Evolutionary conservation across 2,329 filamentous ascomycete species (phyloP), one percentile per base, ranked within the genome.

Genomic region (Colletotrichum navitas): DNA sequence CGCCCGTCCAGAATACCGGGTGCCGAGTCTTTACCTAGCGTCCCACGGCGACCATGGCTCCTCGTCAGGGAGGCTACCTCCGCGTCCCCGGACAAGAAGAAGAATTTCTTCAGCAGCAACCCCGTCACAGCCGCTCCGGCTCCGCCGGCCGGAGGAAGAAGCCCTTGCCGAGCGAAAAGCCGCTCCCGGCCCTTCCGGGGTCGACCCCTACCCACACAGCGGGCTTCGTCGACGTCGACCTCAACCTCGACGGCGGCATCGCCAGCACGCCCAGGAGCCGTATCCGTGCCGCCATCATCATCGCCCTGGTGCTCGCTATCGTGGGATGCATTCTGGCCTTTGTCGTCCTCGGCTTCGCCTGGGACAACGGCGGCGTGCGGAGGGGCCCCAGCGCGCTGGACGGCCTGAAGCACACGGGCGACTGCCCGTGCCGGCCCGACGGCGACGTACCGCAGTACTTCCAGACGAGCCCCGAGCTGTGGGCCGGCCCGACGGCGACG

Each of bases 401-500:
- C 66, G 72, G 70, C 59, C 69, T 76, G 63, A 78, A 67, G 41
- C 68, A 76, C 12, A 21, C 55, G 12, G 49, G 68, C 45, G 64
- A 68, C 21, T 80, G 80, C 67, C 78, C 78, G 52, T 80, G 80
- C 63, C 74, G 71, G 45, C 78, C 80, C 36, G 65, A 69, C 39
- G 74, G 77, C 66, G 82, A 84, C 51, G 85, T 90, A 58, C 89
- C 90, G 32, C 87, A 91, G 77, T 89, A 91, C 78, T 91, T 90
- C 76, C 87, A 90, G 78, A 91, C 89, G 0, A 84, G 82, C 32
- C 88, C 89, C 4, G 84, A 91, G 78, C 79, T 90, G 55, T 90
- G 85, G 84, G 81, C 85, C 79, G 91, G 91, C 1, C 91, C 91
- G 47, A 93, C 90, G 5, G 85, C 90, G n/a, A 94, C 92, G 1